These are phyloP conservation scores for Biscogniauxia mediterranea DNA, from an alignment of 2,329 filamentous ascomycete species.

Conservation along the genomic window DNA sequence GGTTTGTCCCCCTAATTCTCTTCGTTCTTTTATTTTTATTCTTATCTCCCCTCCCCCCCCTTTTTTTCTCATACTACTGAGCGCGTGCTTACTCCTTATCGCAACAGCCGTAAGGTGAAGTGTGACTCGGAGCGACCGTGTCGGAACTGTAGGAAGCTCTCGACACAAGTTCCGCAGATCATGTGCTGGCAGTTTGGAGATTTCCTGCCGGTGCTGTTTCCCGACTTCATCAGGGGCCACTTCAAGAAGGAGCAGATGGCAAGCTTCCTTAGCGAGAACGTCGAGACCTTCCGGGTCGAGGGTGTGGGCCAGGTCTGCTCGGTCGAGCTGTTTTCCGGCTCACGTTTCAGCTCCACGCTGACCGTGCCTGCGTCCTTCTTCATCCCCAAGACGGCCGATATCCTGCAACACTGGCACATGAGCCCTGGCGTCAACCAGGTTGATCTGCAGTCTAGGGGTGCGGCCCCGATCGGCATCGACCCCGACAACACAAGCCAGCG, in stretches of 20 bases:
- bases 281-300: conserved; percentile 42
- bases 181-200: conserved; percentile 61
- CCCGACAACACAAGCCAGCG: conserved; percentile 39
- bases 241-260: conserved; percentile 50
- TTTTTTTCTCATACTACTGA: neutral
- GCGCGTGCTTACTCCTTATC: neutral
- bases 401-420: conserved; percentile 52
- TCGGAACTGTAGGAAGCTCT: conserved; percentile 55
- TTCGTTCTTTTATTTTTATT: conserved; percentile 1
- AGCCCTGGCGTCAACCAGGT: conserved; percentile 37
- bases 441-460: conserved; percentile 40
- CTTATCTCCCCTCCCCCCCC: conserved; percentile 1
- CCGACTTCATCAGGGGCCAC: conserved; percentile 50
- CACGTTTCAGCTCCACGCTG: conserved; percentile 43
- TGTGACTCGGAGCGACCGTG: conserved; percentile 56
- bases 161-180: conserved; percentile 48
- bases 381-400: conserved; percentile 45
- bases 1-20: conserved; percentile 13
- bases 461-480: conserved; percentile 53
- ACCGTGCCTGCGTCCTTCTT: conserved; percentile 53
- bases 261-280: conserved; percentile 48
- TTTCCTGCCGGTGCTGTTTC: conserved; percentile 52
- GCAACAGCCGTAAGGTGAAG: conserved; percentile 52
- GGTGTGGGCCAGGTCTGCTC: conserved; percentile 42
- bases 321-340: conserved; percentile 49